Percentiles rank a stretch among this genome's conserved stretches.
phyloP scores from a whole-genome alignment of 1,284 basidiomycete species.

The Cystobasidiaceae sp. region DNA sequence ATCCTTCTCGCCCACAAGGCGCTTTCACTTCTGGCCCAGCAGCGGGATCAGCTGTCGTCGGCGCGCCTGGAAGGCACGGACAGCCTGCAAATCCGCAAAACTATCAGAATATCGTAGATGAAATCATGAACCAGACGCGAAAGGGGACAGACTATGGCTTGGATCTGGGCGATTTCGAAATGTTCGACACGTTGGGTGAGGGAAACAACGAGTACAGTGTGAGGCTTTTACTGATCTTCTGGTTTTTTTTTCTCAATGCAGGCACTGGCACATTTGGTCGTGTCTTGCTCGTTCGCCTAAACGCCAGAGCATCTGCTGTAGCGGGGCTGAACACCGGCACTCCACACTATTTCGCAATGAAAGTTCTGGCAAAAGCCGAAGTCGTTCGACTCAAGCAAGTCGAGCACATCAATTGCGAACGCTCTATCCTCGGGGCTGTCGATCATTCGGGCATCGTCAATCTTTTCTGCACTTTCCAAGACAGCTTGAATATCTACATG shows the following conservation, averaged over 20 bases:
- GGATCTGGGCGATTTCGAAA: slow-evolving; percentile 40
- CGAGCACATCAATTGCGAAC: slow-evolving; percentile 56
- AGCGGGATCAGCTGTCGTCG: too few relatives aligned
- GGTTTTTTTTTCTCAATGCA: neutral
- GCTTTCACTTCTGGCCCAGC: neutral
- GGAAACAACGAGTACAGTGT: neutral
- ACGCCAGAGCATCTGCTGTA: slow-evolving; percentile 10
- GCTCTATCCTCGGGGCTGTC: slow-evolving; percentile 52
- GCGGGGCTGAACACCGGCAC: slow-evolving; percentile 27
- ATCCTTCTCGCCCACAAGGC: neutral
- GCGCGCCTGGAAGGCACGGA: too few relatives aligned
- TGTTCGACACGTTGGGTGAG: slow-evolving; percentile 42
- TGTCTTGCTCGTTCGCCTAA: slow-evolving; percentile 38
- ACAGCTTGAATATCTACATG: slow-evolving; percentile 55
- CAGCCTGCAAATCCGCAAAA: slow-evolving; percentile 2
- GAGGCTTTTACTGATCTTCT: neutral
- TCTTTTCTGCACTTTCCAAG: slow-evolving; percentile 50
- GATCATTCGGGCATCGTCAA: slow-evolving; percentile 58
- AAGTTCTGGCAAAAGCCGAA: slow-evolving; percentile 54
- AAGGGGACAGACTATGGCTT: slow-evolving; percentile 40
- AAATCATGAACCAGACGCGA: slow-evolving; percentile 31
- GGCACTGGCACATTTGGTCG: slow-evolving; percentile 42
- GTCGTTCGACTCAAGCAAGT: slow-evolving; percentile 55
- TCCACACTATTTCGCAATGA: slow-evolving; percentile 45
- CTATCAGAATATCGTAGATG: slow-evolving; percentile 26